Evolutionary conservation across 2,329 filamentous ascomycete species (phyloP).

Genomic region (Colletotrichum camelliae): DNA sequence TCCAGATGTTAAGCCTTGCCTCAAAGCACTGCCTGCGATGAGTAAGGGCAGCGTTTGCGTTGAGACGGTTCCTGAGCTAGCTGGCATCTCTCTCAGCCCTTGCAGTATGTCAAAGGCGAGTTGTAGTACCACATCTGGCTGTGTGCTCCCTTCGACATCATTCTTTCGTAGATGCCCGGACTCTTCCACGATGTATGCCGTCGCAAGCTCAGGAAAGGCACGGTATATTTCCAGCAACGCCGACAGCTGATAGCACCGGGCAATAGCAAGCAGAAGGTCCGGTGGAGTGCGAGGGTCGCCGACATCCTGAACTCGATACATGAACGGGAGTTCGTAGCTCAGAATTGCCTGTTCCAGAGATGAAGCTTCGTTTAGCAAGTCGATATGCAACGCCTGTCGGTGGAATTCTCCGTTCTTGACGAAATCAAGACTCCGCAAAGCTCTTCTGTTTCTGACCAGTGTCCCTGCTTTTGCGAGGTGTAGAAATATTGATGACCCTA

Average conservation of each 20-base stretch:
- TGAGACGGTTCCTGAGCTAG: not conserved
- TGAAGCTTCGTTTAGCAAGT: not conserved
- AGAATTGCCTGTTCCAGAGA: not conserved
- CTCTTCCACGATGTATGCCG: not conserved
- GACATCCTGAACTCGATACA: not conserved
- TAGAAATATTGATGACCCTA: not conserved
- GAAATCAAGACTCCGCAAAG: not conserved
- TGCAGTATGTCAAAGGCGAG: not conserved
- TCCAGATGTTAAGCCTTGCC: accelerated
- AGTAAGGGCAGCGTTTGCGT: not conserved
- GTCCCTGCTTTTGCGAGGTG: not conserved
- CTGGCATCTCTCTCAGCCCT: not conserved
- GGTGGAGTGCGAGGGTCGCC: not conserved
- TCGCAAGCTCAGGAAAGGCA: not conserved
- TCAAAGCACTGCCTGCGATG: not conserved
- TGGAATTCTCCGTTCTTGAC: not conserved
- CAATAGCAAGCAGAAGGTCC: not conserved
- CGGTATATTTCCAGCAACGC: not conserved
- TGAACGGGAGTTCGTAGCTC: accelerated
- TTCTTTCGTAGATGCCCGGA: not conserved
- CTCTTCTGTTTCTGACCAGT: not conserved
- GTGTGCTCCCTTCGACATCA: accelerated
- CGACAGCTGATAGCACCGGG: not conserved
- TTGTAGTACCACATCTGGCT: accelerated
- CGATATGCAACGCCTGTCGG: not conserved